A percentile compares a stretch with the other conserved stretches of the same genome.
These are phyloP conservation scores for Exserohilum turcica DNA, from an alignment of 2,329 filamentous ascomycete species.

Conservation along the genomic window DNA sequence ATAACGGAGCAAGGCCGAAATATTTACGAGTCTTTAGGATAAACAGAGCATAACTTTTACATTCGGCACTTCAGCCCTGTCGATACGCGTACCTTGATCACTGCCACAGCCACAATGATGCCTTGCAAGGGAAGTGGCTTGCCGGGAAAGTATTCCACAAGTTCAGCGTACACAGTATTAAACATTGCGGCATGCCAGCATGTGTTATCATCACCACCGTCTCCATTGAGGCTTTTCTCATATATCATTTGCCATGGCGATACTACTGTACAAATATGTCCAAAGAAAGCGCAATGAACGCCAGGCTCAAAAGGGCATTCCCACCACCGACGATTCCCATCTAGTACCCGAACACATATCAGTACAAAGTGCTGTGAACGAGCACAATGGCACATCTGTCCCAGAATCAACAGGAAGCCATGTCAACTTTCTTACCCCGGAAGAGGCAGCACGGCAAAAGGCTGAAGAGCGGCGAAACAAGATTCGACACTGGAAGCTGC, in stretches of 20 bases:
- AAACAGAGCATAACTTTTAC: not conserved
- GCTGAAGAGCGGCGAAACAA: conserved; percentile 22
- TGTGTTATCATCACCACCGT: not conserved
- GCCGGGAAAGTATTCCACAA: conserved; percentile 10
- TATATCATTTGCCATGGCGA: conserved; percentile 24
- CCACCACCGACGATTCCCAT: conserved; percentile 32
- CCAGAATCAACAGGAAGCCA: conserved; percentile 5
- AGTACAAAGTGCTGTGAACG: not conserved
- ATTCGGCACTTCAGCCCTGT: not conserved
- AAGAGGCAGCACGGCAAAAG: conserved; percentile 19
- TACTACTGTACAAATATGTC: conserved; percentile 34
- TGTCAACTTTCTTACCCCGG: conserved; percentile 17
- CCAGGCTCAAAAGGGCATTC: conserved; percentile 25
- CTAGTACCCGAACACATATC: conserved; percentile 24
- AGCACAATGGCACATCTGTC: not conserved
- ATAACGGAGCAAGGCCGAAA: not conserved
- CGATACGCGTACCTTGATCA: not conserved
- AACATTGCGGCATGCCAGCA: not conserved
- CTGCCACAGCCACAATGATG: conserved; percentile 11
- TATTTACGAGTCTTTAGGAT: not conserved
- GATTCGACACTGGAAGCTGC: conserved; percentile 64
- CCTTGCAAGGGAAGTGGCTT: not conserved
- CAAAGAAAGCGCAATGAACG: conserved; percentile 28
- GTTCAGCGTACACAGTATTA: conserved; percentile 13
- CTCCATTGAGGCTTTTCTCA: not conserved